Percentiles rank a stretch among this genome's conserved stretches.
Evolutionary conservation across 2,329 filamentous ascomycete species (phyloP).

Genomic region (Chrysoporthe deuterocubensis): DNA sequence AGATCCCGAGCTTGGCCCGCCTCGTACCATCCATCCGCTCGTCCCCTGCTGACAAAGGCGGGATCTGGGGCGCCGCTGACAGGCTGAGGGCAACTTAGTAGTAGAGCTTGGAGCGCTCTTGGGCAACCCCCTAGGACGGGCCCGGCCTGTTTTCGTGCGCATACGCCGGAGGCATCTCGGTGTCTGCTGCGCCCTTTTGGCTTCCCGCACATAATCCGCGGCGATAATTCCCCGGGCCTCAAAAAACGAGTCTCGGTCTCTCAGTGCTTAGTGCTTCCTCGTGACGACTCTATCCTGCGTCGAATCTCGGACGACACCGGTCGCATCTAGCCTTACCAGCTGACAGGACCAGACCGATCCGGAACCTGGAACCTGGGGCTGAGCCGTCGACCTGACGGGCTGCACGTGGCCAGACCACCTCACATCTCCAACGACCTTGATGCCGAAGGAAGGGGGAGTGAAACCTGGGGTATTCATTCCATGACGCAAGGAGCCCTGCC

Average conservation of each 20-base stretch:
- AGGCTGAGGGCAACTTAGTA: neutral
- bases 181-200: neutral
- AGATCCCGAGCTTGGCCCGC: conserved; percentile 19
- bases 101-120: too few relatives aligned
- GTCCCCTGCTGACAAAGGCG: conserved; percentile 1
- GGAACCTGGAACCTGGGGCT: too few relatives aligned
- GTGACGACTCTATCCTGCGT: neutral
- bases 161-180: conserved; percentile 9
- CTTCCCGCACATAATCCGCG: neutral
- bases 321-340: too few relatives aligned
- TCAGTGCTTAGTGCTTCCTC: neutral
- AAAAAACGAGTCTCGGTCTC: neutral
- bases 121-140: too few relatives aligned
- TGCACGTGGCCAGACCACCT: too few relatives aligned
- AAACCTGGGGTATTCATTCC: too few relatives aligned
- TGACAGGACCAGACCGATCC: too few relatives aligned
- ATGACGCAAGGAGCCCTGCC: too few relatives aligned
- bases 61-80: neutral
- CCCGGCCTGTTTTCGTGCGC: neutral
- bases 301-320: too few relatives aligned
- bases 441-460: too few relatives aligned
- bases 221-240: conserved; percentile 3
- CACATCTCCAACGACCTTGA: too few relatives aligned
- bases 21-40: neutral
- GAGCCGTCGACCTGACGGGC: too few relatives aligned